A percentile compares a stretch with the other conserved stretches of the same genome.
Evolutionary conservation across 1,284 basidiomycete species (phyloP).

Genomic region (Kalmanozyma brasiliensis): DNA sequence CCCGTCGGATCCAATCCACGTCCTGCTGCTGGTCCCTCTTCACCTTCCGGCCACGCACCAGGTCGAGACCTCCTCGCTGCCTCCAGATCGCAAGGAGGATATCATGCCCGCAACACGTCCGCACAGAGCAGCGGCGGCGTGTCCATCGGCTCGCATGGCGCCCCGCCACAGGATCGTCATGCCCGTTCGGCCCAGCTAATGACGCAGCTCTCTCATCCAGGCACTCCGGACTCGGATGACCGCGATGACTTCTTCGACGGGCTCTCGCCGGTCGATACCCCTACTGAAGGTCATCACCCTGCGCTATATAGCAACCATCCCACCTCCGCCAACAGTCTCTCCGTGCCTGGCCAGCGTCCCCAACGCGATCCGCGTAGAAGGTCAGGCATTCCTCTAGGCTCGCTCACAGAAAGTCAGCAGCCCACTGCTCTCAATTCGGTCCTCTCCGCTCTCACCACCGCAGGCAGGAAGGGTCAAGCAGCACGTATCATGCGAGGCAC

Average conservation of each 20-base stretch:
- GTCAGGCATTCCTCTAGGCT: slow-evolving; percentile 53
- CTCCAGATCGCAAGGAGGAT: slow-evolving; percentile 23
- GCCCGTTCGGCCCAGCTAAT: slow-evolving; percentile 52
- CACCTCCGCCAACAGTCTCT: slow-evolving; percentile 25
- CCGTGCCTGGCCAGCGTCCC: slow-evolving; percentile 41
- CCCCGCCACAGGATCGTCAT: slow-evolving; percentile 39
- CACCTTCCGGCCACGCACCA: slow-evolving; percentile 28
- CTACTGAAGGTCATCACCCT: slow-evolving; percentile 31
- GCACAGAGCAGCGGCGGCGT: slow-evolving; percentile 18
- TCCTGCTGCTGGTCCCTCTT: slow-evolving; percentile 20
- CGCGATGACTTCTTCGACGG: slow-evolving; percentile 57
- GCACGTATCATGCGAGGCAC: slow-evolving; percentile 63
- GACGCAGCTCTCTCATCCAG: slow-evolving; percentile 38
- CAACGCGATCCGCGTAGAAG: slow-evolving; percentile 35
- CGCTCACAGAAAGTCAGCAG: slow-evolving; percentile 51
- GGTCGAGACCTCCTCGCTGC: slow-evolving; percentile 36
- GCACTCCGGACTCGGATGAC: slow-evolving; percentile 45
- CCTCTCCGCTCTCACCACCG: slow-evolving; percentile 56
- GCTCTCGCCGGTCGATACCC: slow-evolving; percentile 48
- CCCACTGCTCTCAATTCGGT: slow-evolving; percentile 60
- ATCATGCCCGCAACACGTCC: slow-evolving; percentile 26
- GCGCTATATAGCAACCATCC: slow-evolving; percentile 32
- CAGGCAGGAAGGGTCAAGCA: slow-evolving; percentile 61
- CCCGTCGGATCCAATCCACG: slow-evolving; percentile 20
- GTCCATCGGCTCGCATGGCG: slow-evolving; percentile 9